Percentiles rank a stretch among this genome's conserved stretches.
Conservation (phyloP, 345 rosid species). For the Trapa bicornis region DNA sequence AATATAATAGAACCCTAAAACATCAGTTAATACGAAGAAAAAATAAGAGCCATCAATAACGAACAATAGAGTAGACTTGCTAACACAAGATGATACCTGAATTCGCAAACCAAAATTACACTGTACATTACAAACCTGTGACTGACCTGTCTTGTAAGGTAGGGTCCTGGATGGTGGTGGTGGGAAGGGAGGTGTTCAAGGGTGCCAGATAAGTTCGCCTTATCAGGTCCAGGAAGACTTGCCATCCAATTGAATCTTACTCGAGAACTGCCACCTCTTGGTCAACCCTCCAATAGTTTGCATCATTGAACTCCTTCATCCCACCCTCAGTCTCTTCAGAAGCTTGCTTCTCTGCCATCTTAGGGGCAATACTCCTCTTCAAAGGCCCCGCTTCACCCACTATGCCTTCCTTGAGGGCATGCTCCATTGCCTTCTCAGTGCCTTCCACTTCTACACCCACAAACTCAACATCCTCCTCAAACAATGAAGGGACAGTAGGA, state of each 20-base stretch:
- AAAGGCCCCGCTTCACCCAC: conserved; percentile 92
- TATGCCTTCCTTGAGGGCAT: conserved; percentile 82
- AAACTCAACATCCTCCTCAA: conserved; percentile 96
- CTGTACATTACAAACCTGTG: conserved; percentile 12
- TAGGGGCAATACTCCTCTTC: conserved; percentile 44
- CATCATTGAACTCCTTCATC: conserved; percentile 71
- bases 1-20: not conserved
- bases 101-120: conserved; percentile 11
- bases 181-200: too few relatives aligned
- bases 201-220: too few relatives aligned
- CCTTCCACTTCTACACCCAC: conserved; percentile 88
- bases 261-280: conserved; percentile 80
- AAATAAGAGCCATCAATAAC: conserved; percentile 5
- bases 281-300: conserved; percentile 94
- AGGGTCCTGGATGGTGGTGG: not conserved
- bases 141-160: not conserved
- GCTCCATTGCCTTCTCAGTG: conserved; percentile 90
- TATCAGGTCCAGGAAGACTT: not conserved
- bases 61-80: conserved; percentile 3
- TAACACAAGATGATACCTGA: conserved; percentile 2
- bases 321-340: conserved; percentile 38
- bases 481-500: conserved; percentile 41
- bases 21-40: conserved; percentile 4
- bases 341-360: conserved; percentile 40
- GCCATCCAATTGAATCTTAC: conserved; percentile 17